Percentiles rank a stretch among this genome's conserved stretches.
Conservation (phyloP, 2,329 filamentous ascomycete genomes). For the Trichothecium roseum region DNA sequence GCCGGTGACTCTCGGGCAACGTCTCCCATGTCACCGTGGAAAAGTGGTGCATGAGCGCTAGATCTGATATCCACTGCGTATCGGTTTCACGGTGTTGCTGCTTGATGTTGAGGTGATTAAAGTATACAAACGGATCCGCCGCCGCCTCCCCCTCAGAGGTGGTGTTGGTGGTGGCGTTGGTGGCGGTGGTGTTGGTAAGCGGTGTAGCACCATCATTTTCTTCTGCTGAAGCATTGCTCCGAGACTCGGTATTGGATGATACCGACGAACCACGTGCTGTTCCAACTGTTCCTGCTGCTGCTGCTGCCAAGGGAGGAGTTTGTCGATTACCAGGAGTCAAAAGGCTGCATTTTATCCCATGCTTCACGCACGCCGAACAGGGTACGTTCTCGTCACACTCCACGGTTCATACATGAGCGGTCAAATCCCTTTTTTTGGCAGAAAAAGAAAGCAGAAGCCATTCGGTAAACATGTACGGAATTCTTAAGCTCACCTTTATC, state of each 20-base stretch:
- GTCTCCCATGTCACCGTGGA: conserved; percentile 17
- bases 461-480: background rate
- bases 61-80: conserved; percentile 25
- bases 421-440: background rate
- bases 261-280: too few relatives aligned
- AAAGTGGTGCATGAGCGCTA: conserved; percentile 26
- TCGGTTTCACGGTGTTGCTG: conserved; percentile 7
- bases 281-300: too few relatives aligned
- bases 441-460: too few relatives aligned
- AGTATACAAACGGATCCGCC: too few relatives aligned
- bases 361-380: conserved; percentile 23
- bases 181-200: too few relatives aligned
- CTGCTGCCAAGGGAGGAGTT: conserved; percentile 6
- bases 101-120: conserved; percentile 12
- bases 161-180: too few relatives aligned
- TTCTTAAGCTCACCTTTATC: conserved; percentile 1
- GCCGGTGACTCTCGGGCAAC: conserved; percentile 16
- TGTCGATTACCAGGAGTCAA: conserved; percentile 5
- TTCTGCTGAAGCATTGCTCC: too few relatives aligned
- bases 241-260: too few relatives aligned
- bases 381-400: conserved; percentile 28
- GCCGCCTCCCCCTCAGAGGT: too few relatives aligned
- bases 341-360: conserved; percentile 22
- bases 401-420: background rate
- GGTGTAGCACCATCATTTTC: too few relatives aligned